A percentile compares a stretch with the other conserved stretches of the same genome.
Evolutionary conservation across 1,284 basidiomycete genomes (phyloP).

Genomic region (Mixia osmundae): DNA sequence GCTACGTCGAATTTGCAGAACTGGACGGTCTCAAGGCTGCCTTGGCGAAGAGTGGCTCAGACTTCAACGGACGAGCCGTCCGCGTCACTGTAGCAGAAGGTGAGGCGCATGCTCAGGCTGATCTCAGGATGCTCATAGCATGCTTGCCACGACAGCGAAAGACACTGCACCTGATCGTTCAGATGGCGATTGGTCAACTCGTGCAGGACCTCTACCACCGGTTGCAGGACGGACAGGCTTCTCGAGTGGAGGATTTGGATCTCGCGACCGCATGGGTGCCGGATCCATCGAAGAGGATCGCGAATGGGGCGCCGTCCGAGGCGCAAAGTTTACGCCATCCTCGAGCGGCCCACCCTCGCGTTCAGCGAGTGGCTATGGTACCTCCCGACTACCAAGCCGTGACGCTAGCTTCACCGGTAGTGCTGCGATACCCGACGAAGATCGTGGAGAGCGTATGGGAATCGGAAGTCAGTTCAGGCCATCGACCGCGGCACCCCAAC

Average conservation of each 20-base stretch:
- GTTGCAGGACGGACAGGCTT: conserved; percentile 19
- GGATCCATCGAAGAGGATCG: conserved; percentile 16
- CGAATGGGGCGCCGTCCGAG: conserved; percentile 25
- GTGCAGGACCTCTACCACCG: conserved; percentile 13
- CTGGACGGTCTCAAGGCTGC: conserved; percentile 65
- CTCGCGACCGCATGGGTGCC: neutral
- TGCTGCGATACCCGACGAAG: conserved; percentile 5
- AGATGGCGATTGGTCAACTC: conserved; percentile 16
- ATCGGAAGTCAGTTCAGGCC: conserved; percentile 3
- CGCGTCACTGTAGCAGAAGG: conserved; percentile 89
- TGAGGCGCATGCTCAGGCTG: conserved; percentile 32
- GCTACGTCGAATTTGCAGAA: conserved; percentile 80
- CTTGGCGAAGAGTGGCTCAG: conserved; percentile 36
- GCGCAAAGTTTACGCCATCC: conserved; percentile 25
- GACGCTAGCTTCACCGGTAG: conserved; percentile 3
- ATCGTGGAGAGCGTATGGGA: conserved; percentile 2
- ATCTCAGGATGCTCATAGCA: conserved; percentile 3
- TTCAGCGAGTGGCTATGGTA: too few species aligned
- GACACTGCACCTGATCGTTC: conserved; percentile 10
- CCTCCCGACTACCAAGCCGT: too few species aligned
- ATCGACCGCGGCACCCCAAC: neutral
- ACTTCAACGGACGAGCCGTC: conserved; percentile 51
- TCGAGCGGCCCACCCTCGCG: neutral
- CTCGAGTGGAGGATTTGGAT: conserved; percentile 17
- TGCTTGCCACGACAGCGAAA: conserved; percentile 1